A percentile compares a stretch with the other conserved stretches of the same genome.
phyloP scores from a whole-genome alignment of 2,329 filamentous ascomycete species.

The Achaetomium macrosporum region DNA sequence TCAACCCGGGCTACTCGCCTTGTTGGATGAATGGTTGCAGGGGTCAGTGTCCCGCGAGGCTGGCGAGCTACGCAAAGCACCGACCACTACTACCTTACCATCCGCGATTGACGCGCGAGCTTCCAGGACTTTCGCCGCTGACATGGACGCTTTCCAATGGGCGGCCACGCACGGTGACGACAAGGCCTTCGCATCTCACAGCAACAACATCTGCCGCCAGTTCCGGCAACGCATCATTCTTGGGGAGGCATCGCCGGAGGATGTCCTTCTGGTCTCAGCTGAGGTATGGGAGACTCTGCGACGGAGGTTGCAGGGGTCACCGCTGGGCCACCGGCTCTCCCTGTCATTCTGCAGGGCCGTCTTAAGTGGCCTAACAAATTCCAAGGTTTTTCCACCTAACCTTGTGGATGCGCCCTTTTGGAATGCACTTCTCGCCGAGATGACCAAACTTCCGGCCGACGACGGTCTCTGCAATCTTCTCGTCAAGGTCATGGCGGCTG shows the following conservation, averaged over 20 bases:
- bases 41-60: neutral
- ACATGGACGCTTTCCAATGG: conserved; percentile 10
- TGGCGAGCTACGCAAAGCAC: neutral
- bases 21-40: conserved; percentile 15
- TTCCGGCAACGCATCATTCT: conserved; percentile 16
- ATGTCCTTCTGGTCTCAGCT: conserved; percentile 1
- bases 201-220: conserved; percentile 25
- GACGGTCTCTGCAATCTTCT: conserved; percentile 18
- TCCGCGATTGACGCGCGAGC: neutral
- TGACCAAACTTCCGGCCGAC: conserved; percentile 14
- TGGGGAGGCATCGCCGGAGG: conserved; percentile 9
- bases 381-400: conserved; percentile 14
- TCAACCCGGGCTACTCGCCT: conserved; percentile 2
- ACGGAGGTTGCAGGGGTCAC: conserved; percentile 6
- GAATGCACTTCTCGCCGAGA: conserved; percentile 14
- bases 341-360: conserved; percentile 15
- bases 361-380: conserved; percentile 11
- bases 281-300: conserved; percentile 18
- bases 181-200: conserved; percentile 1
- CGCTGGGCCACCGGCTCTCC: conserved; percentile 1
- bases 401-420: conserved; percentile 14
- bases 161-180: conserved; percentile 5
- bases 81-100: neutral
- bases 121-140: neutral
- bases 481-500: conserved; percentile 8